phyloP scores from a whole-genome alignment of 75 land plant species.

The Ceratopteris richardii region DNA sequence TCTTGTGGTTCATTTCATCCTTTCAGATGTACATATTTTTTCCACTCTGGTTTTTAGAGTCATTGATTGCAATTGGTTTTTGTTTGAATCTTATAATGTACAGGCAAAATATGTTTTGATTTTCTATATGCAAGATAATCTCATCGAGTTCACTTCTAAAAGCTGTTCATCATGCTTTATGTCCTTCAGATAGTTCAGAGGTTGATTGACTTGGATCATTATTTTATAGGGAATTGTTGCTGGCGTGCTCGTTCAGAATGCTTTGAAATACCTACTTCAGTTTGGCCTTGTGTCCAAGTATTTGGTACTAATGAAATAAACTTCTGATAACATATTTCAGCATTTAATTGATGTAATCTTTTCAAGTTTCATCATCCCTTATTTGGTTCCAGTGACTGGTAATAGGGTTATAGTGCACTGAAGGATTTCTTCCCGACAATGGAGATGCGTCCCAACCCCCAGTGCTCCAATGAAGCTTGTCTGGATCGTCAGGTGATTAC shows the following conservation, averaged over 20 bases:
- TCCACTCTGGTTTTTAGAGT: too few species aligned
- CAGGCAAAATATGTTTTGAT: too few species aligned
- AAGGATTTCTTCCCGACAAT: constrained; percentile 95
- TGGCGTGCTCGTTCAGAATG: constrained; percentile 80
- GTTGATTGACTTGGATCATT: too few species aligned
- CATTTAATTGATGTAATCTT: constrained; percentile 89
- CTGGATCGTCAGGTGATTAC: constrained; percentile 62
- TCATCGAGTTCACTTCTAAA: too few species aligned
- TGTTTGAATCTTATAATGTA: too few species aligned
- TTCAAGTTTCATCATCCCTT: background rate
- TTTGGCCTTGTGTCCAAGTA: constrained; percentile 89
- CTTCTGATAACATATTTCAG: constrained; percentile 40
- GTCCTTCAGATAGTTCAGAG: too few species aligned
- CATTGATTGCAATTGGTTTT: too few species aligned
- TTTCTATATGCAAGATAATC: too few species aligned
- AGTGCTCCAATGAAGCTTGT: constrained; percentile 84
- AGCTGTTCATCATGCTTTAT: too few species aligned
- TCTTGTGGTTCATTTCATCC: too few species aligned
- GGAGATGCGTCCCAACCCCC: constrained; percentile 96
- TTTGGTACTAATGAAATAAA: constrained; percentile 40
- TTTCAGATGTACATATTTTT: too few species aligned
- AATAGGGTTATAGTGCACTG: constrained; percentile 87
- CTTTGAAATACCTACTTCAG: constrained; percentile 71
- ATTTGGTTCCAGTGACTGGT: background rate
- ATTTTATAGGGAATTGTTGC: constrained; percentile 84